Conservation (phyloP, 257 asterid genomes). For the Solanum neorickii region DNA sequence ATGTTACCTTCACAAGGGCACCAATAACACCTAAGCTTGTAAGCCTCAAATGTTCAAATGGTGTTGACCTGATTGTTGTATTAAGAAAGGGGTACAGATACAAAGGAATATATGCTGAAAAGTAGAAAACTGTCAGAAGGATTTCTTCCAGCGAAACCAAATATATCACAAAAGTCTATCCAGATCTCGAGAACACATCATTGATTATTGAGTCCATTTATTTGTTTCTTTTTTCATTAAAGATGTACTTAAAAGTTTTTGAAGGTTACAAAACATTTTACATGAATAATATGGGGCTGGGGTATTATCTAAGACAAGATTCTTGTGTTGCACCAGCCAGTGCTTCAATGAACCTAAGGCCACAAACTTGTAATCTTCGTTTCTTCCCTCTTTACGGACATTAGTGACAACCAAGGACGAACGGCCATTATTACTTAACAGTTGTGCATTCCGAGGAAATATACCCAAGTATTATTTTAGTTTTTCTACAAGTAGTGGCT, state of each 20-base stretch:
- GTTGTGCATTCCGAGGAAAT: background rate
- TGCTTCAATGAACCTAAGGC: background rate
- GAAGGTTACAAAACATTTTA: background rate
- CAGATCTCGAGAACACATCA: background rate
- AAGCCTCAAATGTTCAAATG: constrained; percentile 25
- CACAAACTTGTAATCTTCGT: background rate
- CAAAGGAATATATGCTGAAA: constrained; percentile 26
- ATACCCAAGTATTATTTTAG: background rate
- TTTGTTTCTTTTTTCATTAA: background rate
- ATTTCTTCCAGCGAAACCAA: background rate
- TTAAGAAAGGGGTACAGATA: constrained; percentile 18
- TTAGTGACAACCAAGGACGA: background rate
- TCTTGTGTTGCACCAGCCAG: background rate
- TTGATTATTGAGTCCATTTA: background rate
- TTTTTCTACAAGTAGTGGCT: background rate
- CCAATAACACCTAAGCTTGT: constrained; percentile 28
- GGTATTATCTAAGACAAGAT: background rate
- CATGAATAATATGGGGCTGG: background rate
- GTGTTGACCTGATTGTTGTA: constrained; percentile 9
- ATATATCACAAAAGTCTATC: background rate
- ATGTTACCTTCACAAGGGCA: constrained; percentile 31
- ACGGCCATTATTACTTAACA: background rate
- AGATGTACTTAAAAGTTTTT: background rate
- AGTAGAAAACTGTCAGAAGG: background rate
- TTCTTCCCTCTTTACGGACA: background rate